A percentile compares a stretch with the other conserved stretches of the same genome.
phyloP scores from a whole-genome alignment of 73 alveolate species.

The Symbiodinium pilosum region DNA sequence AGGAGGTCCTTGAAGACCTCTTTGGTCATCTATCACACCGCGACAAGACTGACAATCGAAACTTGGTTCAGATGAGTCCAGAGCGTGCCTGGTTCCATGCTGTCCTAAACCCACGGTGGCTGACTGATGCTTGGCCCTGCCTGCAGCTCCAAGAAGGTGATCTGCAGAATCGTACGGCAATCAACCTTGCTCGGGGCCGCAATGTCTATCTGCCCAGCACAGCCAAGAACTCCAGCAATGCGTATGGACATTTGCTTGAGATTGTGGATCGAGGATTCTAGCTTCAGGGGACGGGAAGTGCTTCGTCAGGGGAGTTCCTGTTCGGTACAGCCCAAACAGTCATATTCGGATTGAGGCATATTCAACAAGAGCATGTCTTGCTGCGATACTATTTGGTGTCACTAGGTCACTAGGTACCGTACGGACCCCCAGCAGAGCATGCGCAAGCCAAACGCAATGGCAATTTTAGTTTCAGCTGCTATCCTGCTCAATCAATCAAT shows the following conservation, averaged over 20 bases:
- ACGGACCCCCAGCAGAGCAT: too few relatives aligned
- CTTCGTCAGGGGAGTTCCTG: too few relatives aligned
- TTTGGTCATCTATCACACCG: background rate
- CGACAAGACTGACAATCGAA: background rate
- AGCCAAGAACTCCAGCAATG: background rate
- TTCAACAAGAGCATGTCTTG: too few relatives aligned
- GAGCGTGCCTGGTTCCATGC: background rate
- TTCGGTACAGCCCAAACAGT: too few relatives aligned
- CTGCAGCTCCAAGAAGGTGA: background rate
- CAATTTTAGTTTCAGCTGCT: too few relatives aligned
- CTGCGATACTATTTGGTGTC: too few relatives aligned
- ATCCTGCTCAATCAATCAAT: too few relatives aligned
- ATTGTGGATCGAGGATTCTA: background rate
- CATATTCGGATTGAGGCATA: too few relatives aligned
- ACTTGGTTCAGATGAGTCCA: background rate
- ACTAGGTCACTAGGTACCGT: too few relatives aligned
- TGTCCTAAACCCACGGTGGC: background rate
- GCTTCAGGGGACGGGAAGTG: background rate
- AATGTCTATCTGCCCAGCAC: background rate
- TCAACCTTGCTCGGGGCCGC: background rate
- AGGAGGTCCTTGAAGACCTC: slow-evolving; percentile 6
- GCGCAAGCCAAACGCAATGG: too few relatives aligned
- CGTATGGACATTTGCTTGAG: background rate
- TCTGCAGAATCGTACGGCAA: background rate
- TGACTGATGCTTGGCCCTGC: slow-evolving; percentile 7